Evolutionary conservation across 805 yeast genomes (phyloP), one percentile per base, ranked within the genome.

Genomic region (Candida ipomoeae): DNA sequence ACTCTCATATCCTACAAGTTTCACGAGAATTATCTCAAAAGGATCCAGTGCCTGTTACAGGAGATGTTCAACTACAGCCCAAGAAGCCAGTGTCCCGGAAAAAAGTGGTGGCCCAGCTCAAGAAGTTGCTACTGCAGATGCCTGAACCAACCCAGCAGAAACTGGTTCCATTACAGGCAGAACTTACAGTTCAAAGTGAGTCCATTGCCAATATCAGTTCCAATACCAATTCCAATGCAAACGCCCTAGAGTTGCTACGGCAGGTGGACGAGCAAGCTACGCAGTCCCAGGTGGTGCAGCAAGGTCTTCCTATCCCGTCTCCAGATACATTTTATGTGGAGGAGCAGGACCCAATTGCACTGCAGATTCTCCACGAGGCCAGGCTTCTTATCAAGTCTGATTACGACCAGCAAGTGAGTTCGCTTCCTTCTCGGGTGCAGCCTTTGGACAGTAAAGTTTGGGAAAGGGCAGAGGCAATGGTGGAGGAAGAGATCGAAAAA

Each of bases 281-380:
- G 44, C 32, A n/a, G 13, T 77, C 85, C 0, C 73, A 68, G 50
- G 83, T 70, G 1, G 63, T 80, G 1, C 80, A 77, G 57, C 62
- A 64, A 45, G 77, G 70, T 0, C 66, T 82, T 7, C 68, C 71
- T 0, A 66, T 78, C 13, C 82, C 82, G 1, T 44, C 67, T 17
- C 46, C 55, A 60, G 40, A 23, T 15, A 42, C 69, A 67, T 1
- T 44, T 13, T n/a, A 46, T n/a, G 36, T 18, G 49, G 26, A 23
- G 20, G 29, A 34, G 2, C 26, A 10, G 11, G 33, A 40, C 14
- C 38, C 40, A 0, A 23, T 45, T 13, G 65, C 65, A 2, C 29
- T 48, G 5, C 33, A 52, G 7, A 62, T 77, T 0, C 61, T 60
- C 14, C 44, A 50, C 1, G 81, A 77, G 52, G 53, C 74, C 43